These are phyloP conservation scores for Xylaria arbuscula DNA, from an alignment of 2,329 filamentous ascomycete genomes.

Conservation along the genomic window DNA sequence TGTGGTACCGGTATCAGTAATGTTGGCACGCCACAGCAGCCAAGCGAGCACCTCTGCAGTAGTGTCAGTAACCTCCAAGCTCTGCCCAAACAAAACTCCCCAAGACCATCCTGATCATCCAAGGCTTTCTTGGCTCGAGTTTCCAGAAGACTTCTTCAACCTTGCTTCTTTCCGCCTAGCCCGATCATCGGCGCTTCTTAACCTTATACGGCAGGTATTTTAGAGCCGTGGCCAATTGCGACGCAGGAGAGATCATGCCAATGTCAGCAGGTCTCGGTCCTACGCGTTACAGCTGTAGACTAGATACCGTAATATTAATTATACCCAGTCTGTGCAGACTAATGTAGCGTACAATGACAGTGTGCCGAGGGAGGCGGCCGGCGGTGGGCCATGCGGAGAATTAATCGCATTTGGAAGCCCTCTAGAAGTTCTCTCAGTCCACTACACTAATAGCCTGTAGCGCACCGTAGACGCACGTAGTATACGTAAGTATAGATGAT, in stretches of 20 bases:
- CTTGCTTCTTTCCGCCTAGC: slow-evolving; percentile 34
- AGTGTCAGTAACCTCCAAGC: background rate
- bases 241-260: slow-evolving; percentile 12
- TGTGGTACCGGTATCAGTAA: background rate
- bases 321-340: background rate
- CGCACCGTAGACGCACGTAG: background rate
- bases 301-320: background rate
- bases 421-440: background rate
- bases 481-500: background rate
- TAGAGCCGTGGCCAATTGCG: slow-evolving; percentile 7
- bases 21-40: background rate
- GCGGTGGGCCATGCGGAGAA: slow-evolving; percentile 18
- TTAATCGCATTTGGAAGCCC: slow-evolving; percentile 32
- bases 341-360: background rate
- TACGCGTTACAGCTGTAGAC: slow-evolving; percentile 1
- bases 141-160: slow-evolving; percentile 38
- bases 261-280: slow-evolving; percentile 27
- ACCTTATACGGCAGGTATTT: slow-evolving; percentile 31
- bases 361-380: background rate
- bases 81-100: background rate
- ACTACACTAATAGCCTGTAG: background rate
- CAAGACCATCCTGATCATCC: background rate
- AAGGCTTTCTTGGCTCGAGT: background rate
- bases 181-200: slow-evolving; percentile 1
- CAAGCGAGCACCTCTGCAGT: background rate